Base-by-base conservation (phyloP, 2,329 filamentous ascomycete species). In the Xylaria digitata region DNA sequence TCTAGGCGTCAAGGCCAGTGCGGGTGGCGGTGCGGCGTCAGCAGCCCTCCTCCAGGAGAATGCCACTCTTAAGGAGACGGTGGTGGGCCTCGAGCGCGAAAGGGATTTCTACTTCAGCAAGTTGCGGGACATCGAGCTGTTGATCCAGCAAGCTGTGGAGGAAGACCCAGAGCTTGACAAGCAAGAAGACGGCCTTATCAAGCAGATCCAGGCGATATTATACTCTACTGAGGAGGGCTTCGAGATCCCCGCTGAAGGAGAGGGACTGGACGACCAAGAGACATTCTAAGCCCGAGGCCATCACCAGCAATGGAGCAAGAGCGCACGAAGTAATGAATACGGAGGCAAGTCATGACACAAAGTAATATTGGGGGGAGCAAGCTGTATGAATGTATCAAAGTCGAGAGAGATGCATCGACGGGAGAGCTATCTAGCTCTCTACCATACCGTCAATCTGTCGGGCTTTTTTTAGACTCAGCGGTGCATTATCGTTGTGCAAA, bases 41-140 rank as follows among this genome's bases (percentile, higher is more conserved):
- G 88, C 92, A 11, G 93, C 90, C 3, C 83, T 99, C 73, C 88
- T 92, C 78, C 87, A 92, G 77, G 96, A 98, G 85, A 96, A 97
- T 78, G 86, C 87, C 48, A 92, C 92, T 32, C 86, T 98, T 73
- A 97, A 97, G 86, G 95, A 98, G 83, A 97, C 93, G 0, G 95
- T 99, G n/a, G 86, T 89, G 13, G 96, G 96, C 1, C 85, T 99
- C 48, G 96, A 99, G 85, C 91, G 96, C 75, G 96, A 99, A 84
- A 88, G 96, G 56, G 96, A 99, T 80, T 99, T 99, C 80, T 99
- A 99, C 85, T 99, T 99, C 82, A 96, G 93, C 86, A 99, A 99
- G 85, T 86, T 99, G 71, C 88, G 96, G 66, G 96, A 99, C 78
- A 99, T 99, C 74, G 96, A 99, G 82, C 84, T 99, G 71, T 84